These are phyloP conservation scores for Zymoseptoria ardabiliae DNA, from an alignment of 2,329 filamentous ascomycete species.

Conservation along the genomic window DNA sequence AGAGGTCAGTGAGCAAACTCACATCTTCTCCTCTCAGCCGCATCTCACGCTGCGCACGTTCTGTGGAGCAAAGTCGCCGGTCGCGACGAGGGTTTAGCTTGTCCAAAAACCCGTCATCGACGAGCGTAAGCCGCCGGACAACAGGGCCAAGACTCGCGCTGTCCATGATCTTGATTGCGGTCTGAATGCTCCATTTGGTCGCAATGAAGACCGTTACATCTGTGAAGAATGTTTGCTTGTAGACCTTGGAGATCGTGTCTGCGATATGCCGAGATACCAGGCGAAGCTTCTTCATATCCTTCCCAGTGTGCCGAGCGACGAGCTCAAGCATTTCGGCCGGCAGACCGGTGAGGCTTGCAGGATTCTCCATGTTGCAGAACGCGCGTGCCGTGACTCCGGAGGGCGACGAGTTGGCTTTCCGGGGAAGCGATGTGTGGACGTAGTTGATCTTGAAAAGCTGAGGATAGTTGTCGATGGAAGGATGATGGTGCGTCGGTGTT, in stretches of 20 bases:
- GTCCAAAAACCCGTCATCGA: neutral
- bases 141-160: neutral
- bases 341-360: neutral
- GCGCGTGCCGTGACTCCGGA: neutral
- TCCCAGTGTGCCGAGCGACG: neutral
- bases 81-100: too few relatives aligned
- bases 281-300: neutral
- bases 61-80: too few relatives aligned
- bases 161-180: neutral
- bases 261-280: neutral
- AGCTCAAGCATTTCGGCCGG: neutral
- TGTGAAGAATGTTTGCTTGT: neutral
- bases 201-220: neutral
- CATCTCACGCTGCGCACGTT: neutral
- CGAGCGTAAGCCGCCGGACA: neutral
- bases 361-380: neutral
- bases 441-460: neutral
- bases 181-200: neutral
- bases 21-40: neutral
- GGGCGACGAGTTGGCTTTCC: too few relatives aligned
- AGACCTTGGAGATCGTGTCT: neutral
- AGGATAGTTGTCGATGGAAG: neutral
- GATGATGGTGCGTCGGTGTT: neutral
- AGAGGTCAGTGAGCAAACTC: neutral
- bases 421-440: neutral